A percentile compares a stretch with the other conserved stretches of the same genome.
Evolutionary conservation across 495 filamentous ascomycete species (phyloP).

Genomic region (Achaetomiella virescens): DNA sequence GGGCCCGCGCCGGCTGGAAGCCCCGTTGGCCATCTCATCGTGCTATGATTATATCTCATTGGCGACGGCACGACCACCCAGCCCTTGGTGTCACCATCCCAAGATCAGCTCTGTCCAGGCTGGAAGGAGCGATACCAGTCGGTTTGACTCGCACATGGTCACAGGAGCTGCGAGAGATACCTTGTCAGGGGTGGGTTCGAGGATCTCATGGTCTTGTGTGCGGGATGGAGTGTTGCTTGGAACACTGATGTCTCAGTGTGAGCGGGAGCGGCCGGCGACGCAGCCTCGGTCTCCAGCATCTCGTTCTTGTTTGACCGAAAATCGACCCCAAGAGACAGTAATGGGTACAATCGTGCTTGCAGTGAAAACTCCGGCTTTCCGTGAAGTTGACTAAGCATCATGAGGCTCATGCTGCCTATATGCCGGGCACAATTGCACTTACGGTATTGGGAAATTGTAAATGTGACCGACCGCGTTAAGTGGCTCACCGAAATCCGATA

Average conservation of each 20-base stretch:
- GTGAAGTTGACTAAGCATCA: constrained; percentile 7
- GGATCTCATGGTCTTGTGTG: not conserved
- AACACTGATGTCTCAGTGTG: not conserved
- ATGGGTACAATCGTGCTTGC: not conserved
- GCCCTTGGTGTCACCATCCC: not conserved
- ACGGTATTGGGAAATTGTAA: constrained; percentile 7
- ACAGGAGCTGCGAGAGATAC: not conserved
- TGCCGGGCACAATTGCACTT: not conserved
- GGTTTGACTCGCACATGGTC: not conserved
- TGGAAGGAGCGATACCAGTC: not conserved
- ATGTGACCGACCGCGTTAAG: not conserved
- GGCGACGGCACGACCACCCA: not conserved
- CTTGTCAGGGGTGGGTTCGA: no score
- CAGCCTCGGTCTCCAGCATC: not conserved
- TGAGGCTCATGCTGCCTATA: not conserved
- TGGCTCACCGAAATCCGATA: not conserved
- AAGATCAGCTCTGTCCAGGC: not conserved
- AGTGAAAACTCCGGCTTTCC: not conserved
- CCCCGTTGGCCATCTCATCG: not conserved
- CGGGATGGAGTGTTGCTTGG: not conserved
- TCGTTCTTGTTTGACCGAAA: not conserved
- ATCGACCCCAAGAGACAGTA: not conserved
- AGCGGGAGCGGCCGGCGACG: not conserved
- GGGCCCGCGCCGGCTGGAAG: not conserved
- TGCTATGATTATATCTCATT: not conserved